Evolutionary conservation across 2,329 filamentous ascomycete species (phyloP).

Genomic region (Thielaviopsis ethacetica): DNA sequence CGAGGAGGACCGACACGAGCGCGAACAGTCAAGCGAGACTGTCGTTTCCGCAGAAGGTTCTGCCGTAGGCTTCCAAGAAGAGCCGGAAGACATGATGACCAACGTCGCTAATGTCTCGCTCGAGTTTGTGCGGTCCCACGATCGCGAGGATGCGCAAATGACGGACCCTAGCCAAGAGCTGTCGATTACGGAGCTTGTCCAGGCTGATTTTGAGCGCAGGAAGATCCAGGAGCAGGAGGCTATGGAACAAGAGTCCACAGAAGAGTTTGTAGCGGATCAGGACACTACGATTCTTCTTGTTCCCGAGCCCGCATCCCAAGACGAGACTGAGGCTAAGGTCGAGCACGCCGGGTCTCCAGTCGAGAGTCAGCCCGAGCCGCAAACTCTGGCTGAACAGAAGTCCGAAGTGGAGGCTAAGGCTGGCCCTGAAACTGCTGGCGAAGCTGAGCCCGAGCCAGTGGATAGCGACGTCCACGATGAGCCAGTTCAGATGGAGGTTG

Average conservation of each 20-base stretch:
- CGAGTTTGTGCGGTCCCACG: neutral
- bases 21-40: neutral
- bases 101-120: neutral
- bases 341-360: neutral
- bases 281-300: neutral
- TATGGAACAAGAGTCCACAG: neutral
- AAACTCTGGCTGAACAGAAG: neutral
- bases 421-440: neutral
- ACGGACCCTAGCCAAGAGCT: neutral
- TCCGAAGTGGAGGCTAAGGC: neutral
- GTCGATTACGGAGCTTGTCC: neutral
- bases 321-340: neutral
- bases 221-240: neutral
- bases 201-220: neutral
- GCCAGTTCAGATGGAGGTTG: neutral
- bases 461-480: neutral
- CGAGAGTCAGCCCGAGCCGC: neutral
- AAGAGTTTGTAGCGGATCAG: neutral
- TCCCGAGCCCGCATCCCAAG: neutral
- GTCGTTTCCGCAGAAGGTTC: neutral
- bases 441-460: neutral
- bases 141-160: neutral
- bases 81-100: constrained; percentile 11
- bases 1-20: neutral
- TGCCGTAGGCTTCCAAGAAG: constrained; percentile 10